Base-by-base conservation (phyloP, 345 rosid genomes). In the Theobroma cacao region DNA sequence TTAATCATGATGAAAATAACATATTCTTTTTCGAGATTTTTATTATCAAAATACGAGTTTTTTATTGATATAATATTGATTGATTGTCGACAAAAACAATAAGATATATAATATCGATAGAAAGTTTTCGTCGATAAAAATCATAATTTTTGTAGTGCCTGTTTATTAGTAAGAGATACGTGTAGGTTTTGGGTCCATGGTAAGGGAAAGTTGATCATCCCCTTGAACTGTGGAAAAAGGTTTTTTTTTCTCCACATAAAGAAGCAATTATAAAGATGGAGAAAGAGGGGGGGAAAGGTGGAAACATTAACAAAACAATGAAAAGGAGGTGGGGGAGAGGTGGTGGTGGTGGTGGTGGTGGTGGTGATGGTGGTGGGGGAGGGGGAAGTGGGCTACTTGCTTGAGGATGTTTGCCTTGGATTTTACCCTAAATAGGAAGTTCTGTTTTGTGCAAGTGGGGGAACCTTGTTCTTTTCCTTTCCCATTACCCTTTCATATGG, bases 221-320 rank as follows among this genome's bases (percentile, higher is more conserved):
- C 75, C 88, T 34, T 75, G 53, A 72, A 80, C 90, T 84, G 88
- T 82, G 86, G 86, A 84, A 82, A 85, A 87, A 87, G 86, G 33
- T 75, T 74, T 84, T 74, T 84, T 82, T 82, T 82, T 85, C 81
- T 78, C 77, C 79, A 72, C 82, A 73, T 84, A 85, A 84, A 85
- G 86, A 80, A 40, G 79, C 83, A 84, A 85, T 85, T 72, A 88
- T 84, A 45, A 65, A 85, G 82, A 45, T 43, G 82, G 15, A 43
- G 87, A 83, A 80, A 76, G 58, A 9, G 41, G 43, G 2, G 8
- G 50, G 5, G 13, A 74, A 12, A 59, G 75, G 72, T 78, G 41
- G n/a, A n/a, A 64, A 68, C 24, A 73, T 45, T n/a, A 68, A 60
- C 14, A 50, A 60, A 60, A n/a, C 3, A 14, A 63, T 18, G 33